Evolutionary conservation across 2,329 filamentous ascomycete genomes (phyloP).

Genomic region (Botrytis hyacinthi): DNA sequence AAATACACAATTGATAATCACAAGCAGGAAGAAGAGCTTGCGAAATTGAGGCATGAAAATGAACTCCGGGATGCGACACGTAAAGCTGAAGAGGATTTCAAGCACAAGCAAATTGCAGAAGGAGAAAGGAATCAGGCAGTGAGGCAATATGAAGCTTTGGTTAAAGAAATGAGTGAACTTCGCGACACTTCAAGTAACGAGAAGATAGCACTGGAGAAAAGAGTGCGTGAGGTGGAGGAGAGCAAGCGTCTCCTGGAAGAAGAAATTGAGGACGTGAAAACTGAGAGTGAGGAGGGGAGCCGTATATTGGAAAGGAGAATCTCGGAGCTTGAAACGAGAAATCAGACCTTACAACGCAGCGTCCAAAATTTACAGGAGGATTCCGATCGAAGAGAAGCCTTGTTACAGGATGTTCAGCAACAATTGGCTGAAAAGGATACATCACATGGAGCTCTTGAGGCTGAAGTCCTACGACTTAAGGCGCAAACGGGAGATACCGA

Average conservation of each 20-base stretch:
- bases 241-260: conserved; percentile 73
- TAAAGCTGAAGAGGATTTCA: conserved; percentile 83
- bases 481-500: conserved; percentile 85
- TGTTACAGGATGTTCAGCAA: conserved; percentile 38
- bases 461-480: conserved; percentile 79
- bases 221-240: conserved; percentile 68
- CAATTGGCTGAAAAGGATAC: conserved; percentile 64
- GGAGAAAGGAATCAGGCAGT: conserved; percentile 50
- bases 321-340: conserved; percentile 59
- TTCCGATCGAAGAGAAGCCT: conserved; percentile 39
- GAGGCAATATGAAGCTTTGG: conserved; percentile 50
- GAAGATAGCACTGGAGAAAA: conserved; percentile 65
- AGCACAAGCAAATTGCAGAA: conserved; percentile 60
- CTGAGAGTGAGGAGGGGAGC: conserved; percentile 66
- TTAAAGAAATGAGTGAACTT: conserved; percentile 52
- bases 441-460: conserved; percentile 72
- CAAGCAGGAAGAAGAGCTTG: conserved; percentile 83
- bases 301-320: conserved; percentile 60
- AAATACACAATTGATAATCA: conserved; percentile 84
- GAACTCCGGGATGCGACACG: conserved; percentile 78
- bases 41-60: conserved; percentile 73
- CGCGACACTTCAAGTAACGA: conserved; percentile 52
- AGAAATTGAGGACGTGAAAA: conserved; percentile 70
- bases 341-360: conserved; percentile 55
- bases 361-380: conserved; percentile 50